Percentiles rank a stretch among this genome's conserved stretches.
phyloP scores from a whole-genome alignment of 2,329 filamentous ascomycete genomes.

The Venturia nashicola region DNA sequence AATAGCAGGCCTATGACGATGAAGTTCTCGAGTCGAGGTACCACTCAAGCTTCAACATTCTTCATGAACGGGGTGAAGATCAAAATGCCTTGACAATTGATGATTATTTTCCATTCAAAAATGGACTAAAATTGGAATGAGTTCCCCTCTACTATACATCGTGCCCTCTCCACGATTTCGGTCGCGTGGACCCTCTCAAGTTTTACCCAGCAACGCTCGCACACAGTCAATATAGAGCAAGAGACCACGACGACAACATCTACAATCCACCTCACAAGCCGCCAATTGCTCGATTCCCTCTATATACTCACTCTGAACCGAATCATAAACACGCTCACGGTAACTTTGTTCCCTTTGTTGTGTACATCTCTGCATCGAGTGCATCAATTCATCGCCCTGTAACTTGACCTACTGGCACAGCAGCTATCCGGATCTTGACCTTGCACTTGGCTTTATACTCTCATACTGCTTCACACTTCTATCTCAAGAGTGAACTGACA shows the following conservation, averaged over 20 bases:
- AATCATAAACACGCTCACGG: not conserved
- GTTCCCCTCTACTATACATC: not conserved
- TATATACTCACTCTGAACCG: not conserved
- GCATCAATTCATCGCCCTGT: not conserved
- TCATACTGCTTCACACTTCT: no score
- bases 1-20: not conserved
- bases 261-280: not conserved
- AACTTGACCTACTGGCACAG: not conserved
- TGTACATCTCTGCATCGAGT: not conserved
- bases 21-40: not conserved
- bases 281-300: not conserved
- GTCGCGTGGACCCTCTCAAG: not conserved
- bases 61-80: not conserved
- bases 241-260: not conserved
- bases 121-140: no score
- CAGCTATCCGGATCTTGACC: not conserved
- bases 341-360: not conserved
- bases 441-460: not conserved
- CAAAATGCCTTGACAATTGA: not conserved
- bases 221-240: slow-evolving; percentile 1
- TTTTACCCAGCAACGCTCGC: not conserved
- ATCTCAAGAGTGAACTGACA: not conserved
- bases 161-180: not conserved
- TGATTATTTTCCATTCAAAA: not conserved
- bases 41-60: not conserved